A percentile compares a stretch with the other conserved stretches of the same genome.
phyloP scores from a whole-genome alignment of 176 grass and related monocot genomes.

The Avena insularis region DNA sequence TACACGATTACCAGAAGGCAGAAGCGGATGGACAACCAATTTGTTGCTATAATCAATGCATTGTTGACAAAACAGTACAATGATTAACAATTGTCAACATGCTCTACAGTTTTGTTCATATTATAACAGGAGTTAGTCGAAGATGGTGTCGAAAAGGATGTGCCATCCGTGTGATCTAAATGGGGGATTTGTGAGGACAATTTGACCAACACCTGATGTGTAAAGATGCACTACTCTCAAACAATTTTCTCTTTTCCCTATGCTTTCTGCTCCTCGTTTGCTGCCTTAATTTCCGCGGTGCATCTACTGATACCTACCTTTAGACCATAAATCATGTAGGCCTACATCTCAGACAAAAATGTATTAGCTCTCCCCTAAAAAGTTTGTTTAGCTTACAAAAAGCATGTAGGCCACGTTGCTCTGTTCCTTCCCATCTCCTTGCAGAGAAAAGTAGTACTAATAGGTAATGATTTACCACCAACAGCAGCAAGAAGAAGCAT shows the following conservation, averaged over 20 bases:
- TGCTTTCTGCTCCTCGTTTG: slow-evolving; percentile 41
- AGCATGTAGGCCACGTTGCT: slow-evolving; percentile 32
- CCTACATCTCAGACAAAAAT: background rate
- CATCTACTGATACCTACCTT: slow-evolving; percentile 46
- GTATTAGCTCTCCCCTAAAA: slow-evolving; percentile 1
- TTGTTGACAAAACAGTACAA: slow-evolving; percentile 5
- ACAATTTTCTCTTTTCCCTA: slow-evolving; percentile 11
- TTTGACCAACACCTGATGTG: slow-evolving; percentile 38
- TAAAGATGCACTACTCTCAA: slow-evolving; percentile 41
- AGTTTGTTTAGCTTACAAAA: background rate
- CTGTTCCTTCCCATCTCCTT: slow-evolving; percentile 31
- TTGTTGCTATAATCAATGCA: slow-evolving; percentile 32
- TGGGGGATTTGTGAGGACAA: background rate
- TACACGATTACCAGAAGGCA: background rate
- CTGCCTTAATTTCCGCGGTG: slow-evolving; percentile 36
- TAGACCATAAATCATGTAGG: slow-evolving; percentile 17
- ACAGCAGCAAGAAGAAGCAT: slow-evolving; percentile 50
- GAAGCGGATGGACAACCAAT: slow-evolving; percentile 11
- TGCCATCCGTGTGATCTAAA: slow-evolving; percentile 23
- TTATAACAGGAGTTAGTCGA: slow-evolving; percentile 17
- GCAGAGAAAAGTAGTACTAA: background rate
- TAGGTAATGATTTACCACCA: slow-evolving; percentile 41
- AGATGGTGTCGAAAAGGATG: slow-evolving; percentile 8
- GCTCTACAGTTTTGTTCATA: background rate
- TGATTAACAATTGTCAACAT: slow-evolving; percentile 39